Conservation (phyloP, 495 filamentous ascomycete genomes). For the Corynascus novoguineensis region DNA sequence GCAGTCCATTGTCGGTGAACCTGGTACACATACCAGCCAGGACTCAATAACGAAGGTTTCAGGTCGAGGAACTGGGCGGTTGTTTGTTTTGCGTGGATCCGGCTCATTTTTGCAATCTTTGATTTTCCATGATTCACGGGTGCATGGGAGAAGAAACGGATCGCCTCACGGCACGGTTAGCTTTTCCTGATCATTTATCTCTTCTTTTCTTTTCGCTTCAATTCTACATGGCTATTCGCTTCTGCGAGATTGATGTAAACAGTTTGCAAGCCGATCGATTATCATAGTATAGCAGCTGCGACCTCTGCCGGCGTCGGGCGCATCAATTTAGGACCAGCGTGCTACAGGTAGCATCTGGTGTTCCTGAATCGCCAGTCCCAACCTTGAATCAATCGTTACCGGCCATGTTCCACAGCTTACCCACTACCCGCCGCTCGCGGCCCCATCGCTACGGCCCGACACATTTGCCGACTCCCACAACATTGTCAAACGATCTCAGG, state of each 20-base stretch:
- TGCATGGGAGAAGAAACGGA: neutral
- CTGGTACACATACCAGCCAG: neutral
- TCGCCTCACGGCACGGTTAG: slow-evolving; percentile 6
- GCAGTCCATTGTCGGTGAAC: neutral
- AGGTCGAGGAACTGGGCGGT: neutral
- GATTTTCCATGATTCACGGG: neutral
- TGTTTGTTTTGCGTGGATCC: neutral
- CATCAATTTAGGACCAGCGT: neutral
- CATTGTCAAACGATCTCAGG: neutral
- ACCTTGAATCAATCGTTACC: neutral
- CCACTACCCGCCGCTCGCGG: slow-evolving; percentile 1
- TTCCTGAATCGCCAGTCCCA: neutral
- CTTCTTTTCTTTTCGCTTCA: neutral
- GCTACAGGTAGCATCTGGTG: neutral
- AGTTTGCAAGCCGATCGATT: neutral
- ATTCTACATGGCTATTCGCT: neutral
- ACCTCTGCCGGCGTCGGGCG: neutral
- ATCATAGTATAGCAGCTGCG: neutral
- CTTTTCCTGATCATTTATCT: neutral
- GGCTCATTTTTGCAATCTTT: neutral
- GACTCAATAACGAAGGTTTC: neutral
- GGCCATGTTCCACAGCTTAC: neutral
- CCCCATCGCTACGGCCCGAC: neutral
- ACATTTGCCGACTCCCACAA: neutral
- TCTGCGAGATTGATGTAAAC: neutral